Base-by-base conservation (phyloP, 768 basidiomycete species). In the Psilocybe azurescens region DNA sequence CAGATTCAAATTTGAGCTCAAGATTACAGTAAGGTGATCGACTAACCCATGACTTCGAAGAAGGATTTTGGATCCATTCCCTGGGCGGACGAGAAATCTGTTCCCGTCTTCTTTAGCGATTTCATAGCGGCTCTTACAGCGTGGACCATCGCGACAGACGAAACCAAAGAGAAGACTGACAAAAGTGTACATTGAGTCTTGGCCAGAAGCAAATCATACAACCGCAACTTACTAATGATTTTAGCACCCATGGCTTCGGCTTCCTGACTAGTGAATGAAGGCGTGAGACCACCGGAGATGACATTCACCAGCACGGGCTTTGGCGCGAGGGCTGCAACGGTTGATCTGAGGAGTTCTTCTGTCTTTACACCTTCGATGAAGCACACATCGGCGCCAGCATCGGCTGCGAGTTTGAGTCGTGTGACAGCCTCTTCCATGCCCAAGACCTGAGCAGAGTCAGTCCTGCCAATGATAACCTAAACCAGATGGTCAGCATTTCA, bases 331-430 rank as follows among this genome's bases (percentile, higher is more conserved):
- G 87, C 89, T 24, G 81, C 80, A 50, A 93, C 86, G 9, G 90
- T 90, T 1, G 78, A 78, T 59, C 83, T 79, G 14, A 91, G 80
- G 24, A 89, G 82, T 49, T 89, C 86, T 50, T 86, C 81, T 1
- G 85, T 89, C 72, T 85, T 85, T 30, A 91, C 89, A 46, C 91
- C 90, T 72, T 92, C 90, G 38, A 91, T 91, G 74, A 93, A 93
- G 73, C 89, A 91, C 11, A 90, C 89, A 68, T 93, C 90, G 0
- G 90, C 90, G 32, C 90, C 90, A 9, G 83, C 87, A 60, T 87
- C 88, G 0, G 89, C 83, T 8, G 90, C 90, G 20, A 91, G 81
- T 72, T 88, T 85, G 61, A 92, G 77, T 30, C 90, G 84, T 8
- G 69, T 74, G 53, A 90, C 59, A 0, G 90, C 90, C 74, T 91